Evolutionary conservation across 805 yeast genomes (phyloP), one percentile per base, ranked within the genome.

Genomic region (Torulaspora quercuum): DNA sequence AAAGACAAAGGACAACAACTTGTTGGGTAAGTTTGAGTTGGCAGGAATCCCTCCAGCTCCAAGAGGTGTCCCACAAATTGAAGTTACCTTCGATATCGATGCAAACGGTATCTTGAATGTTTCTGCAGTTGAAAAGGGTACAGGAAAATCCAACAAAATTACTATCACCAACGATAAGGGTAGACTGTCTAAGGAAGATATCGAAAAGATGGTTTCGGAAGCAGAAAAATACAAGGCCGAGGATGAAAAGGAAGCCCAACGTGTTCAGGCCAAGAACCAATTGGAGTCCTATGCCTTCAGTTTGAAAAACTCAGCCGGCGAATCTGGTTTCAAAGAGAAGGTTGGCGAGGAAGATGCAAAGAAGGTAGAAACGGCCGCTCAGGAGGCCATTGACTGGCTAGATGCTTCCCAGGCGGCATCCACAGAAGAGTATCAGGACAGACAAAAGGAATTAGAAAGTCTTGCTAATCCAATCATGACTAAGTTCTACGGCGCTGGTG

Each of bases 141-240:
- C 97, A 50, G 97, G 97, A 75, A 90, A 89, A 78, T 72, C 95
- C 55, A 87, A 82, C 75, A 82, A 90, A 81, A 90, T 89, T 64
- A 89, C 97, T 66, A 90, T 89, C 70, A 89, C 97, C 70, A 90
- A 89, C 75, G 97, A 89, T 69, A 90, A 89, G 76, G 97, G 97
- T 70, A 88, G 97, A 78, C 77, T 89, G 63, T 86, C 96, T 49
- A 85, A 88, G 79, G 96, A 89, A 67, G 97, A 89, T 64, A 89
- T 89, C 57, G 97, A 90, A 74, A 83, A 89, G 71, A 89, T 89
- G 97, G 96, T 90, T 48, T 71, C 85, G 49, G 97, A 90, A 69
- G 97, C 97, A 59, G 97, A 90, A 75, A 89, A 88, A 75, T 89
- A 72, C 80, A 88, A 85, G 76, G 95, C 85, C 54, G 95, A 89